Evolutionary conservation across 108 stramenopile genomes (phyloP).

Genomic region (Nitzschia sp.): DNA sequence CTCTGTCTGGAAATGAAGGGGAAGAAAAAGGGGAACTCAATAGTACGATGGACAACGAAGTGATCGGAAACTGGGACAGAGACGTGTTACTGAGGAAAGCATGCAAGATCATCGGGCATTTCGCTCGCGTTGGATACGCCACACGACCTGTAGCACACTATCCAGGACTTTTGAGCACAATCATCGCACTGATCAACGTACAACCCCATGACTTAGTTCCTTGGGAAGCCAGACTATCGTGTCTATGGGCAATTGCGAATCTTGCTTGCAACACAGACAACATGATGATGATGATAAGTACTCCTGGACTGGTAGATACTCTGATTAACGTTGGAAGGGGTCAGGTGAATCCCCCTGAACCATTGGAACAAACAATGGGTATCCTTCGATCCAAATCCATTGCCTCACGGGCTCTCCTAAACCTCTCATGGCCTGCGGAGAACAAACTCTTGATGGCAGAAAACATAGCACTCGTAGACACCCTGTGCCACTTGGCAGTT

Average conservation of each 20-base stretch:
- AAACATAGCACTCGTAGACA: constrained; percentile 35
- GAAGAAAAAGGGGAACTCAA: not conserved
- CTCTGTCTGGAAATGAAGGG: not conserved
- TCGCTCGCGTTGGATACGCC: constrained; percentile 52
- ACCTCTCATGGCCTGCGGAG: constrained; percentile 59
- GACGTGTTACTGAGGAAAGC: constrained; percentile 41
- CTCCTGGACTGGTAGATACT: constrained; percentile 46
- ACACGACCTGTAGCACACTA: constrained; percentile 52
- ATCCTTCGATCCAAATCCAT: constrained; percentile 47
- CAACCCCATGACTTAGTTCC: constrained; percentile 40
- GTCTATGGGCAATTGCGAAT: constrained; percentile 61
- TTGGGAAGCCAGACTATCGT: constrained; percentile 50
- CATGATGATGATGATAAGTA: constrained; percentile 63
- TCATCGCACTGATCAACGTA: constrained; percentile 37
- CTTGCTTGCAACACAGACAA: constrained; percentile 68
- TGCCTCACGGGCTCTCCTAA: constrained; percentile 53
- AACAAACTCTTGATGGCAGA: constrained; percentile 52
- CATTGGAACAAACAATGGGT: constrained; percentile 48
- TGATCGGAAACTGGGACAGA: constrained; percentile 17
- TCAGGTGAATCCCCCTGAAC: constrained; percentile 26
- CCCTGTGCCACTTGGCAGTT: constrained; percentile 33
- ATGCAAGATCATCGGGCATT: constrained; percentile 61
- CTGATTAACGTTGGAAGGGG: constrained; percentile 37
- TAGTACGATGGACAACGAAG: not conserved
- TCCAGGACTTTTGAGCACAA: constrained; percentile 42